These are phyloP conservation scores for Massariosphaeria phaeospora DNA, from an alignment of 495 filamentous ascomycete species.

Conservation along the genomic window DNA sequence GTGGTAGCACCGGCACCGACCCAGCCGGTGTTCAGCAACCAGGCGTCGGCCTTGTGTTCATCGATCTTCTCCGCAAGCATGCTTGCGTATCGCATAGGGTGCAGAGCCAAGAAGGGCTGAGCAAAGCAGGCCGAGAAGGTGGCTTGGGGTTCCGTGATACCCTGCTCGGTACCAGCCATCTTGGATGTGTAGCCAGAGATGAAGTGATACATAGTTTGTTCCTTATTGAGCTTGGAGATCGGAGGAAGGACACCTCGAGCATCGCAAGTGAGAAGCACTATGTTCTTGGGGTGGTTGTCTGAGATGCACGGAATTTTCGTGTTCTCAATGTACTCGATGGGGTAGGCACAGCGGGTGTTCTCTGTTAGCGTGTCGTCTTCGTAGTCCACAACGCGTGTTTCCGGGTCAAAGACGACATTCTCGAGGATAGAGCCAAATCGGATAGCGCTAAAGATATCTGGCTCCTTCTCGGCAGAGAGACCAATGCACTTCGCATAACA, in stretches of 20 bases:
- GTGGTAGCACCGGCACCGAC: constrained; percentile 91
- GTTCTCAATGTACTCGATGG: constrained; percentile 97
- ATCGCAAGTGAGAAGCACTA: constrained; percentile 96
- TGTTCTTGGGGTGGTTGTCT: constrained; percentile 86
- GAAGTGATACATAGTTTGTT: constrained; percentile 99
- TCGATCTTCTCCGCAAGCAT: constrained; percentile 99
- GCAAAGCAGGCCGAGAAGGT: constrained; percentile 99
- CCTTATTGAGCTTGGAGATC: constrained; percentile 92
- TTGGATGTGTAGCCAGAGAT: constrained; percentile 99
- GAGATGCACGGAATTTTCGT: constrained; percentile 95
- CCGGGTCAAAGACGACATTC: constrained; percentile 95
- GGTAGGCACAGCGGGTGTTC: constrained; percentile 97
- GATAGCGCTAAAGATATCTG: constrained; percentile 96
- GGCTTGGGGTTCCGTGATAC: constrained; percentile 91
- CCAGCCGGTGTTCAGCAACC: constrained; percentile 99
- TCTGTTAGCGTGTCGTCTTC: constrained; percentile 92
- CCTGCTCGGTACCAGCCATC: constrained; percentile 98
- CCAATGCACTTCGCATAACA: constrained; percentile 99
- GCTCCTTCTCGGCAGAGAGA: constrained; percentile 94
- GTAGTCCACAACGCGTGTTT: constrained; percentile 86
- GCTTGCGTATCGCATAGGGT: constrained; percentile 97
- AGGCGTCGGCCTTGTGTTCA: constrained; percentile 90
- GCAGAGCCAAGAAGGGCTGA: constrained; percentile 96
- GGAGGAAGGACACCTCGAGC: constrained; percentile 95
- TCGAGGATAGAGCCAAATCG: constrained; percentile 94